Conservation (phyloP, 2,329 filamentous ascomycete genomes). For the Stromatinia cepivora region DNA sequence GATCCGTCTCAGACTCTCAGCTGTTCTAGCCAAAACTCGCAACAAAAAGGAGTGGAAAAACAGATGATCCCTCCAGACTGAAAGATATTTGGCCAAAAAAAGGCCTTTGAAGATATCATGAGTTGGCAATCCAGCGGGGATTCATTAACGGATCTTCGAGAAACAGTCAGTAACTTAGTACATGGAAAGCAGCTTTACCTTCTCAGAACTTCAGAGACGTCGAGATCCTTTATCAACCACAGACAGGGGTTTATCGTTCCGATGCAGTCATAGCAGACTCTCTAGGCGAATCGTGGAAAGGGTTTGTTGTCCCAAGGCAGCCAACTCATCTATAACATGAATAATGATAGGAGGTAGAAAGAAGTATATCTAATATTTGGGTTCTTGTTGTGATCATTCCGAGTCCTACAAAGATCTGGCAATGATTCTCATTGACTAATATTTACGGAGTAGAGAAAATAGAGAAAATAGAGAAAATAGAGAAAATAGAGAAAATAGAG, state of each 20-base stretch:
- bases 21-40: neutral
- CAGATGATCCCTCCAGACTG: neutral
- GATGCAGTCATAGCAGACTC: neutral
- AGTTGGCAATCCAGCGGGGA: neutral
- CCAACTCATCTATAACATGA: constrained; percentile 2
- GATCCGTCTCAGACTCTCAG: constrained; percentile 7
- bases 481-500: neutral
- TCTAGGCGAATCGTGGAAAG: neutral
- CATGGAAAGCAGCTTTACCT: neutral
- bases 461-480: neutral
- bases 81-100: neutral
- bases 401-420: neutral
- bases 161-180: neutral
- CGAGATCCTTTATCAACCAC: neutral
- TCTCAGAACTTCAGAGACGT: neutral
- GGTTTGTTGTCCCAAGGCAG: neutral
- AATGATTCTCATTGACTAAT: too few species aligned
- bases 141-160: neutral
- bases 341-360: neutral
- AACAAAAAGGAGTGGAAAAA: neutral
- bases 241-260: neutral
- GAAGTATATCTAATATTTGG: neutral
- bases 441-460: neutral
- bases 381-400: neutral
- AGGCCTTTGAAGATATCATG: neutral